Percentiles rank a stretch among this genome's conserved stretches.
phyloP scores from a whole-genome alignment of 768 basidiomycete genomes.

The Piloderma croceum region DNA sequence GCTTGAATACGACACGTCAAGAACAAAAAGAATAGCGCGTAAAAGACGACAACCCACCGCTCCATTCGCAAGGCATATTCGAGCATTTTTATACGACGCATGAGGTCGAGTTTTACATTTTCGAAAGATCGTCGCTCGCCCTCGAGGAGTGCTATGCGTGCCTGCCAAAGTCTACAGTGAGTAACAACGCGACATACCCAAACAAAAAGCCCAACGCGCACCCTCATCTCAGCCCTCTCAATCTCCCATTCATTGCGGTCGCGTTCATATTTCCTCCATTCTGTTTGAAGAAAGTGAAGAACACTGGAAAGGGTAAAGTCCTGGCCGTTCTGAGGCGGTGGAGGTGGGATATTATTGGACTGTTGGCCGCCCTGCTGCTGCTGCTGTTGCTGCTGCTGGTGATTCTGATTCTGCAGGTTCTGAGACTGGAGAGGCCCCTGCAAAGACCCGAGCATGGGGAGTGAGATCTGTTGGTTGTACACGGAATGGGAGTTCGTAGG shows the following conservation, averaged over 20 bases:
- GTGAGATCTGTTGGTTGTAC: no score
- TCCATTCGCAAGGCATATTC: slow-evolving; percentile 96
- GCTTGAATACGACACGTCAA: slow-evolving; percentile 43
- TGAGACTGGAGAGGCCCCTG: slow-evolving; percentile 29
- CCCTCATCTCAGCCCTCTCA: slow-evolving; percentile 98
- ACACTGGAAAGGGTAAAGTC: slow-evolving; percentile 92
- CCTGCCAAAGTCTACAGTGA: slow-evolving; percentile 57
- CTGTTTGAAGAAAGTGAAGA: slow-evolving; percentile 95
- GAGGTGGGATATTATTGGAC: slow-evolving; percentile 57
- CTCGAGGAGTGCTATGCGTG: slow-evolving; percentile 93
- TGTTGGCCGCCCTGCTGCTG: slow-evolving; percentile 47
- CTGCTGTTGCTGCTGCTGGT: slow-evolving; percentile 44
- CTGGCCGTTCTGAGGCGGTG: slow-evolving; percentile 80
- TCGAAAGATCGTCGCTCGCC: slow-evolving; percentile 96
- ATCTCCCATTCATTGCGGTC: slow-evolving; percentile 99
- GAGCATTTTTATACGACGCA: slow-evolving; percentile 98
- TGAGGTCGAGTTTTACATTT: slow-evolving; percentile 91
- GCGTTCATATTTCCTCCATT: slow-evolving; percentile 96
- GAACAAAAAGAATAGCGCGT: slow-evolving; percentile 11
- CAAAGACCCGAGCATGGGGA: no score
- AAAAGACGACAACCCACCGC: slow-evolving; percentile 54
- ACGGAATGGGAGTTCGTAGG: no score
- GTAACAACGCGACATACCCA: neutral
- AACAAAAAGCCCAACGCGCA: slow-evolving; percentile 37
- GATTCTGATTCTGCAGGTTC: no score